phyloP scores from a whole-genome alignment of 306 rosid species.

The Geum urbanum region DNA sequence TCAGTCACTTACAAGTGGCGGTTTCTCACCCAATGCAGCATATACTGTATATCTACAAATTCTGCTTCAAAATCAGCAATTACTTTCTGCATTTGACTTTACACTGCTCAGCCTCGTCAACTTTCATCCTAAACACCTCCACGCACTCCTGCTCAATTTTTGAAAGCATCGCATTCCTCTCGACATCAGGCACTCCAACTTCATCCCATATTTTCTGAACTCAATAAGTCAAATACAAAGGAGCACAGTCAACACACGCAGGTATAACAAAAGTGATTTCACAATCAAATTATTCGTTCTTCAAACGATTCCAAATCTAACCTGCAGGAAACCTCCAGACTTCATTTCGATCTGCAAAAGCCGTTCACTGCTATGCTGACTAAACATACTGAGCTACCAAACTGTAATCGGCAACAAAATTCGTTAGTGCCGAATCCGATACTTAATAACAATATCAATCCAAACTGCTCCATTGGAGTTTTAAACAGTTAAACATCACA shows the following conservation, averaged over 20 bases:
- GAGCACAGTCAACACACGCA: neutral
- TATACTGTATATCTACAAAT: conserved; percentile 47
- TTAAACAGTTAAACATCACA: neutral
- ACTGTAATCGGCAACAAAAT: conserved; percentile 18
- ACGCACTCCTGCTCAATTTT: conserved; percentile 64
- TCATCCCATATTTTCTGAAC: conserved; percentile 72
- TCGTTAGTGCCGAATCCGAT: neutral
- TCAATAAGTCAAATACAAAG: conserved; percentile 15
- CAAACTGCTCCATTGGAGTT: neutral
- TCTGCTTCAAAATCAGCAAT: conserved; percentile 53
- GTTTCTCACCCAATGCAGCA: conserved; percentile 52
- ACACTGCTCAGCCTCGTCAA: conserved; percentile 48
- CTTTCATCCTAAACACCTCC: conserved; percentile 44
- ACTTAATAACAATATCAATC: neutral
- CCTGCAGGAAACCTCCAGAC: conserved; percentile 57
- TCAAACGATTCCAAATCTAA: conserved; percentile 13
- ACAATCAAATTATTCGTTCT: neutral
- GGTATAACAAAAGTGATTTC: no score
- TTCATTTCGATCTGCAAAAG: conserved; percentile 44
- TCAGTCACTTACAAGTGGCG: conserved; percentile 31
- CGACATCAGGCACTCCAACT: conserved; percentile 57
- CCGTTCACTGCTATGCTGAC: conserved; percentile 33
- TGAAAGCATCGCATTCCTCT: conserved; percentile 46
- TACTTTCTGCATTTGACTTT: conserved; percentile 47
- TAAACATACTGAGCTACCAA: conserved; percentile 35